Conservation (phyloP, 371 early-diverging fungal species). For the Racocetra persica region DNA sequence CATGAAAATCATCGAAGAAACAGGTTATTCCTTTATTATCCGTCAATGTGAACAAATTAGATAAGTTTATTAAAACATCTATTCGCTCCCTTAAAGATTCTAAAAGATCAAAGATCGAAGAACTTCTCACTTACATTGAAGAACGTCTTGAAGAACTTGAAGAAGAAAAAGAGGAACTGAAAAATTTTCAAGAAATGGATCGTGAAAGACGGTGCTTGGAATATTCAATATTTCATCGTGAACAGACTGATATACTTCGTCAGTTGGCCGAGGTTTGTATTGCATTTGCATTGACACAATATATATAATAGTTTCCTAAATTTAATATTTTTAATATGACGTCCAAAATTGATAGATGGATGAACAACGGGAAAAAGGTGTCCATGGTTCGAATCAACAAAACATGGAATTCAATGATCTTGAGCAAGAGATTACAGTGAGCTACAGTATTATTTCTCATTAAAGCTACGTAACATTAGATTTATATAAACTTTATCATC, state of each 20-base stretch:
- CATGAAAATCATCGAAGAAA: conserved; percentile 92
- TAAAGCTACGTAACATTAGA: not conserved
- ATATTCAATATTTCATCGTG: conserved; percentile 90
- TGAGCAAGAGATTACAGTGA: conserved; percentile 39
- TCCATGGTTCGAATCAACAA: conserved; percentile 54
- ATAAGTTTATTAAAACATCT: not conserved
- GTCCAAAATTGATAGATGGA: conserved; percentile 55
- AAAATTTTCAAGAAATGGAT: conserved; percentile 86
- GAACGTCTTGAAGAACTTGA: conserved; percentile 91
- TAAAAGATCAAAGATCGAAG: conserved; percentile 91
- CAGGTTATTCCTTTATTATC: conserved; percentile 58
- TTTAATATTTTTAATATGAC: not conserved
- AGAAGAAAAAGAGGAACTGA: conserved; percentile 92
- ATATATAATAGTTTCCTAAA: too few species aligned
- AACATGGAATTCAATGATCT: conserved; percentile 50
- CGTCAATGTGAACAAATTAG: not conserved
- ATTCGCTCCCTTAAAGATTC: conserved; percentile 57
- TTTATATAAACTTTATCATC: not conserved
- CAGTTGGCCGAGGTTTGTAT: conserved; percentile 70
- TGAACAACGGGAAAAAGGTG: conserved; percentile 58
- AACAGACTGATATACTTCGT: conserved; percentile 81
- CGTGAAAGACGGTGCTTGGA: conserved; percentile 88
- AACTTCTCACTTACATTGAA: conserved; percentile 87
- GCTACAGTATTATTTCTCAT: not conserved
- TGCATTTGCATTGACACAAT: not conserved